Evolutionary conservation across 805 yeast genomes (phyloP).

Genomic region (Candida morakotiae): DNA sequence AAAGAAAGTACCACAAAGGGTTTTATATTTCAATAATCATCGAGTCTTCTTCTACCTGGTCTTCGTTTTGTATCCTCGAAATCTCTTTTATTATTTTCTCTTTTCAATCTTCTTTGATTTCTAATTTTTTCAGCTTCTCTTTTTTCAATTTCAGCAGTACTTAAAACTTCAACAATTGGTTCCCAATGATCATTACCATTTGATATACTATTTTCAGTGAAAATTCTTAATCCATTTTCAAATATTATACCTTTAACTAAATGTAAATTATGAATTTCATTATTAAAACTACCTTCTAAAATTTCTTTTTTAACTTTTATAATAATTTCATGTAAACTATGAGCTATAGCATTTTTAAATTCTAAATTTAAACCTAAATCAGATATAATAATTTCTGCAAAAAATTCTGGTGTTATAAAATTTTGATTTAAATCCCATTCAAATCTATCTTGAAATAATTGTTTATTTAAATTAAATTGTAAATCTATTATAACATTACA

Average conservation of each 20-base stretch:
- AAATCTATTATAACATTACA: constrained; percentile 76
- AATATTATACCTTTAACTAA: constrained; percentile 39
- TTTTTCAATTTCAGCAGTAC: constrained; percentile 91
- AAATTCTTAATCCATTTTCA: constrained; percentile 39
- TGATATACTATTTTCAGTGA: constrained; percentile 64
- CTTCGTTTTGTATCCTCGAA: constrained; percentile 36
- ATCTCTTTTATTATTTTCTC: constrained; percentile 76
- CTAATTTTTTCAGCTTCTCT: constrained; percentile 94
- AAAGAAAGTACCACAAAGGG: too few species aligned
- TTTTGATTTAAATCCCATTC: constrained; percentile 79
- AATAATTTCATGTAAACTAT: constrained; percentile 77
- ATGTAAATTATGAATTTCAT: constrained; percentile 40
- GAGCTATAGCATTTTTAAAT: constrained; percentile 85
- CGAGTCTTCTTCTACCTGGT: constrained; percentile 43
- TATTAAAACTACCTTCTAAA: constrained; percentile 51
- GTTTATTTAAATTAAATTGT: constrained; percentile 77
- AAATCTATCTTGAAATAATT: constrained; percentile 83
- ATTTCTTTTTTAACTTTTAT: constrained; percentile 77
- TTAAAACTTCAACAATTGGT: constrained; percentile 79
- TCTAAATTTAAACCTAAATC: constrained; percentile 85
- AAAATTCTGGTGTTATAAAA: constrained; percentile 70
- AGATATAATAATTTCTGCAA: constrained; percentile 75
- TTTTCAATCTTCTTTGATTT: constrained; percentile 83
- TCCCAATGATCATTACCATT: constrained; percentile 81
- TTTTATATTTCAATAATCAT: constrained; percentile 37